phyloP scores from a whole-genome alignment of 1,284 basidiomycete genomes.

The Cystobasidium pallidum region DNA sequence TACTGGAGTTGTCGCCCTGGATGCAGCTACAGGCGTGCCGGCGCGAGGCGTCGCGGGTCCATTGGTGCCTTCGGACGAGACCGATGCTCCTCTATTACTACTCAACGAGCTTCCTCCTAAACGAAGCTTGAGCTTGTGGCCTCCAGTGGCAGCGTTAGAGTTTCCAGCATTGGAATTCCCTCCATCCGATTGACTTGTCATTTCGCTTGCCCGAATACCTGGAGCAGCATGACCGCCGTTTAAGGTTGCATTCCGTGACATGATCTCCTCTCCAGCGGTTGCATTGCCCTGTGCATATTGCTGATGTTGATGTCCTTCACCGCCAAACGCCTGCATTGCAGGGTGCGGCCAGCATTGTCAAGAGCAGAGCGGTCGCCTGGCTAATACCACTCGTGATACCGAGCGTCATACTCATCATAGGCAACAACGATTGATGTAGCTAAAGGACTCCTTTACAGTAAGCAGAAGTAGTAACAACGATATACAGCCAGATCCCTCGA shows the following conservation, averaged over 20 bases:
- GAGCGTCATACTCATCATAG: too few species aligned
- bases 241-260: not conserved
- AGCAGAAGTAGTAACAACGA: not conserved
- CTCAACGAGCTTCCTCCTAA: constrained; percentile 18
- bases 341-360: constrained; percentile 9
- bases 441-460: not conserved
- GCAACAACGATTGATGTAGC: not conserved
- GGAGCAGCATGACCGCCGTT: not conserved
- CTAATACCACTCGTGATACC: not conserved
- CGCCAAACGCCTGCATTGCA: constrained; percentile 27
- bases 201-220: not conserved
- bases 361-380: constrained; percentile 6
- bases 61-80: constrained; percentile 16
- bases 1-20: not conserved
- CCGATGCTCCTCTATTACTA: constrained; percentile 2
- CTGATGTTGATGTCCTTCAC: constrained; percentile 11
- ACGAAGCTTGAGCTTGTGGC: constrained; percentile 37
- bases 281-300: not conserved
- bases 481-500: not conserved
- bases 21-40: not conserved
- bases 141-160: not conserved
- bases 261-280: not conserved
- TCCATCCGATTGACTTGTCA: not conserved
- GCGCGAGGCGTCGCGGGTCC: not conserved
- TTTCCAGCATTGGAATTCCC: not conserved